Evolutionary conservation across 495 filamentous ascomycete species (phyloP), one percentile per base, ranked within the genome.

Genomic region (Sabuloglossum arenarium): DNA sequence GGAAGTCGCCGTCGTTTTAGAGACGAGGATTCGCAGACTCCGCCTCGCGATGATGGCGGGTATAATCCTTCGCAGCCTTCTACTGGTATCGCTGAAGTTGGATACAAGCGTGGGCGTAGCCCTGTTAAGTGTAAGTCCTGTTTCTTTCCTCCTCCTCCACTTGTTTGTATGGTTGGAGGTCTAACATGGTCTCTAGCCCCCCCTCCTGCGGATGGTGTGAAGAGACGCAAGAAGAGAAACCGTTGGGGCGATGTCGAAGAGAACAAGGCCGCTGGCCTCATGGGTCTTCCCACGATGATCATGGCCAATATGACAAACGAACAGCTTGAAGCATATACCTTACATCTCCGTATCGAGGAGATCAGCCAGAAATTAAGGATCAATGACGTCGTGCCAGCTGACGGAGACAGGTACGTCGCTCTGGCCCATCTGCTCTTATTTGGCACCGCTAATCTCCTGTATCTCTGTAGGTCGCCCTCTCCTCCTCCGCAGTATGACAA

Each of bases 321-420:
- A 71, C 91, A 98, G 71, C 79, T 96, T 45, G 91, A 98, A 69
- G 91, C 91, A 19, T 98, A 98, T 65, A 87, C 86, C 19, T 70
- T 95, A 56, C 89, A 98, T 67, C 71, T 98, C 60, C 86, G 91
- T 66, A 93, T 98, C 60, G 88, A 96, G 68, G 91, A 98, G 70
- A 98, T 98, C 63, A 96, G 87, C 66, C 89, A 98, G 73, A 97
- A 97, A 76, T 81, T 98, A 60, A 80, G 86, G 62, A 98, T 98
- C 68, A 89, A 94, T 69, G 91, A 98, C 73, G 89, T 97, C 51
- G 88, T 98, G 57, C 91, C 91, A 31, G 84, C 80, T 63, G 90
- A 95, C 73, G 86, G 88, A 59, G 86, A 97, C 66, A 79, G 90
- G 90, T 94, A 75, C 62, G 19, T 31, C 51, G 23, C 37, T 25